A percentile compares a stretch with the other conserved stretches of the same genome.
Evolutionary conservation across 2,329 filamentous ascomycete genomes (phyloP).

Genomic region (Cladophialophora immunda): DNA sequence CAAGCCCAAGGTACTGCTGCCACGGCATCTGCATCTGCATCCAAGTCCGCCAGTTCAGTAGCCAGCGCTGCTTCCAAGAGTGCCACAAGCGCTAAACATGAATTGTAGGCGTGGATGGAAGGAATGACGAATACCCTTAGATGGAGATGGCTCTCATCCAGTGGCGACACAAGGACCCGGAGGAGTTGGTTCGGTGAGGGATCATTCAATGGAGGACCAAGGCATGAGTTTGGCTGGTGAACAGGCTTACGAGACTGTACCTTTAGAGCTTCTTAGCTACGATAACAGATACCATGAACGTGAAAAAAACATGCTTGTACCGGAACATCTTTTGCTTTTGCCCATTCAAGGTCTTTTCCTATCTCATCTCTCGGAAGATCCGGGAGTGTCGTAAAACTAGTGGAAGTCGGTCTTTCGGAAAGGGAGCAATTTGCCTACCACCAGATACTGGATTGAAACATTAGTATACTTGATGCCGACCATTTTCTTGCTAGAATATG

Average conservation of each 20-base stretch:
- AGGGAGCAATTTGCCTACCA: slow-evolving; percentile 86
- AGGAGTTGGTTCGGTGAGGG: slow-evolving; percentile 8
- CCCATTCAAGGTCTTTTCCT: background rate
- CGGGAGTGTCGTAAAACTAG: slow-evolving; percentile 3
- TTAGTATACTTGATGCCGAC: background rate
- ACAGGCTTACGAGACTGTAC: slow-evolving; percentile 23
- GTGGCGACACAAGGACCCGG: background rate
- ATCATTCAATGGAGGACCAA: slow-evolving; percentile 15
- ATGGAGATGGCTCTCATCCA: slow-evolving; percentile 6
- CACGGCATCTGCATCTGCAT: slow-evolving; percentile 51
- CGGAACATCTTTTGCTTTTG: slow-evolving; percentile 1
- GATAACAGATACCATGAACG: slow-evolving; percentile 33
- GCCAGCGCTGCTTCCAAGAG: slow-evolving; percentile 34
- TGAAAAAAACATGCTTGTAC: slow-evolving; percentile 21
- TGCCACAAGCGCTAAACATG: slow-evolving; percentile 33
- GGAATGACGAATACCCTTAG: slow-evolving; percentile 19
- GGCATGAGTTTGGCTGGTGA: slow-evolving; percentile 16
- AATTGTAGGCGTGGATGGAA: slow-evolving; percentile 30
- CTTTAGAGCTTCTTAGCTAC: slow-evolving; percentile 36
- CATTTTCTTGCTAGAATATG: background rate
- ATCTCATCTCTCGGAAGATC: background rate
- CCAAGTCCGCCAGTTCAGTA: slow-evolving; percentile 36
- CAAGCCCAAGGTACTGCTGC: slow-evolving; percentile 47
- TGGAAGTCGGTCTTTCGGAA: slow-evolving; percentile 57
- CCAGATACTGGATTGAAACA: slow-evolving; percentile 67